Conservation (phyloP, 1,284 basidiomycete genomes). For the Cronartium quercuum region DNA sequence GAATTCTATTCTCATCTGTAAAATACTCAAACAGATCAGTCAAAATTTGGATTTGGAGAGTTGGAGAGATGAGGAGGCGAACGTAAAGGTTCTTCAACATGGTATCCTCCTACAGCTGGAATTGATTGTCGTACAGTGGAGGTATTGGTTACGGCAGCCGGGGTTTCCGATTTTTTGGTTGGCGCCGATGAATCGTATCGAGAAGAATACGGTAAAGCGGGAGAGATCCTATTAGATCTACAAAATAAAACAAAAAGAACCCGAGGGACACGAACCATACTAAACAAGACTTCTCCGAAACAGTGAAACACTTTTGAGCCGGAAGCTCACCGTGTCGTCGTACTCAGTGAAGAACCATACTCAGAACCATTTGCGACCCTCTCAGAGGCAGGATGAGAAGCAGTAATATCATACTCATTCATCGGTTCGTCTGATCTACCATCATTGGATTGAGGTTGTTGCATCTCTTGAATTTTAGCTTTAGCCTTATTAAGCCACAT, state of each 20-base stretch:
- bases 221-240: conserved; percentile 9
- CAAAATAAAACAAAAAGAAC: background rate
- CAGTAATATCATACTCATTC: background rate
- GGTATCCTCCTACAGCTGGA: background rate
- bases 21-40: background rate
- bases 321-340: background rate
- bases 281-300: no score
- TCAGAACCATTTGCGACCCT: background rate
- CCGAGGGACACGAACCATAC: background rate
- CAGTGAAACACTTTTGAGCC: background rate
- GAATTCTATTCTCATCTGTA: no score
- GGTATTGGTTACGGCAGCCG: background rate
- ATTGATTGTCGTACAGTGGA: background rate
- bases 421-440: background rate
- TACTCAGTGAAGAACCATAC: background rate
- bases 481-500: conserved; percentile 32
- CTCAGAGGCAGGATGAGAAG: background rate
- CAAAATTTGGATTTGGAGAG: background rate
- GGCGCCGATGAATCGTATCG: conserved; percentile 15
- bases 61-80: background rate
- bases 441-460: conserved; percentile 7
- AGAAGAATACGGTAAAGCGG: conserved; percentile 25
- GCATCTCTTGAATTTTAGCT: conserved; percentile 34
- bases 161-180: background rate
- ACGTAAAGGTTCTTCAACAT: background rate